A percentile compares a stretch with the other conserved stretches of the same genome.
Evolutionary conservation across 495 filamentous ascomycete species (phyloP).

Genomic region (Penicillium parvum): DNA sequence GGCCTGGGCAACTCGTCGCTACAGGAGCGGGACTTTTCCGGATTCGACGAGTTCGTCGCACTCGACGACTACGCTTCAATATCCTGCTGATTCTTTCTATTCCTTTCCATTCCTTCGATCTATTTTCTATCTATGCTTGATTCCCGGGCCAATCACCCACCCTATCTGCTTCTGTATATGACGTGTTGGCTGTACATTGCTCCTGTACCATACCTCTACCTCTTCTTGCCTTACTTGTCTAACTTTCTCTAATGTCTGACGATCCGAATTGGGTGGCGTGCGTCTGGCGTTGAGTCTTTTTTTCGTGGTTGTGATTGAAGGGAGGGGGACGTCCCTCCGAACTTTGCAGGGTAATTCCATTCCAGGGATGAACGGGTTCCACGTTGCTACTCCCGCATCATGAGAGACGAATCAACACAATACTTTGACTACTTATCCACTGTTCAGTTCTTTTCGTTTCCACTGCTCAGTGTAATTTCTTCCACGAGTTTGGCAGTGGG

Average conservation of each 20-base stretch:
- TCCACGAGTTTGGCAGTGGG: too few relatives aligned
- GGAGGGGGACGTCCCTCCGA: neutral
- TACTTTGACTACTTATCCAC: too few relatives aligned
- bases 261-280: neutral
- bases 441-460: too few relatives aligned
- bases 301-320: neutral
- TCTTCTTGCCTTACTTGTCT: neutral
- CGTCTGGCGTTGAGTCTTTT: neutral
- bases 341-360: too few relatives aligned
- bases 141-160: constrained; percentile 7
- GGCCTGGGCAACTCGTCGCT: constrained; percentile 25
- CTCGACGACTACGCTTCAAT: constrained; percentile 34
- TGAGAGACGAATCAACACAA: constrained; percentile 11
- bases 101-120: constrained; percentile 8
- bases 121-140: constrained; percentile 8
- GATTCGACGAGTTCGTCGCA: constrained; percentile 34
- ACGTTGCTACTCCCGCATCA: constrained; percentile 4
- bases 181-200: constrained; percentile 22
- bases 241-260: constrained; percentile 2
- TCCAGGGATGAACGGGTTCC: constrained; percentile 3
- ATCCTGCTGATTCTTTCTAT: constrained; percentile 19
- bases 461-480: too few relatives aligned
- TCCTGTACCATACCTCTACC: constrained; percentile 21
- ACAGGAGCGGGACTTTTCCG: constrained; percentile 24
- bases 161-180: constrained; percentile 15